phyloP scores from a whole-genome alignment of 345 rosid species.

The Arabidopsis arenosa region DNA sequence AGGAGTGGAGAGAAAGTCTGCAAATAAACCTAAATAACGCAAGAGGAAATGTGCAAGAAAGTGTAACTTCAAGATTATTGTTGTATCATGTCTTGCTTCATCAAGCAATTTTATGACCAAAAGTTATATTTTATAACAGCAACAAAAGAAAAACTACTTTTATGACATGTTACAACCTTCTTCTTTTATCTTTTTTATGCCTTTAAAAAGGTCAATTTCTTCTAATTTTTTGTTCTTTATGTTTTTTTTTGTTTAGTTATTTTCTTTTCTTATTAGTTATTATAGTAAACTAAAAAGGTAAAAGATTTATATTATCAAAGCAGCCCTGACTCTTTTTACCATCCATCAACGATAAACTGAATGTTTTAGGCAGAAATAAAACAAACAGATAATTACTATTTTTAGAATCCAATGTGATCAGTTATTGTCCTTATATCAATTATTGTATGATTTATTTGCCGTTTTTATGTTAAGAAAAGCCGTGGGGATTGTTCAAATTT shows the following conservation, averaged over 20 bases:
- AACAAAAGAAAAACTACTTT: constrained; percentile 1
- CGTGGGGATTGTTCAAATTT: constrained; percentile 29
- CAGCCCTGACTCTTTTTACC: not conserved
- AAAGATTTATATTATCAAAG: not conserved
- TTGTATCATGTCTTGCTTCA: constrained; percentile 19
- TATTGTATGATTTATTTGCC: not conserved
- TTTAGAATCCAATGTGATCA: constrained; percentile 33
- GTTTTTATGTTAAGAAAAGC: constrained; percentile 12
- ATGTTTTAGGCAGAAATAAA: not conserved
- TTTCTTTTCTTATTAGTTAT: not conserved
- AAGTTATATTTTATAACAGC: constrained; percentile 20
- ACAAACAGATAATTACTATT: constrained; percentile 1
- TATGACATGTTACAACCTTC: constrained; percentile 22
- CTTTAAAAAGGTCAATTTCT: constrained; percentile 1
- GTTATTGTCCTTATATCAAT: constrained; percentile 29
- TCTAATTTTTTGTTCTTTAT: not conserved
- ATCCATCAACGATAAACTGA: not conserved
- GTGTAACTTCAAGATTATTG: constrained; percentile 47
- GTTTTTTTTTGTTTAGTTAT: not conserved
- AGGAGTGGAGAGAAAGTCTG: constrained; percentile 34
- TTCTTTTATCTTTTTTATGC: not conserved
- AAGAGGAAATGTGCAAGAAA: constrained; percentile 55
- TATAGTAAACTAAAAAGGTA: not conserved
- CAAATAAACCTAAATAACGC: constrained; percentile 38
- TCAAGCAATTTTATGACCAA: constrained; percentile 26